phyloP scores from a whole-genome alignment of 2,329 filamentous ascomycete genomes.

The Rhynchosporium secalis region DNA sequence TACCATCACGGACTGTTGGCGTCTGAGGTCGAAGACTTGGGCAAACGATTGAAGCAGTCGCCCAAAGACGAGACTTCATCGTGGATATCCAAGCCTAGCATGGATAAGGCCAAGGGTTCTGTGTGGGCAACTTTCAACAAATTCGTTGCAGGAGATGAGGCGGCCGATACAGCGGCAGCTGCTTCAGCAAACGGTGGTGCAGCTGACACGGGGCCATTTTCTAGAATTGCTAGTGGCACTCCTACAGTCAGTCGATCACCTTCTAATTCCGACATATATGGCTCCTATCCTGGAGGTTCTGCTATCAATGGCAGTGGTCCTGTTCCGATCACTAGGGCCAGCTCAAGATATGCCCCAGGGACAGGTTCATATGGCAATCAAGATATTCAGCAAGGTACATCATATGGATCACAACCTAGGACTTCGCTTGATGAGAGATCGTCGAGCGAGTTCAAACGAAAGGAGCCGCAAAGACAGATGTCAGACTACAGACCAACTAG shows the following conservation, averaged over 20 bases:
- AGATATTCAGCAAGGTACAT: conserved; percentile 30
- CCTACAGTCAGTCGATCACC: conserved; percentile 74
- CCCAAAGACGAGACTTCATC: conserved; percentile 79
- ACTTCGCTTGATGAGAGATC: conserved; percentile 49
- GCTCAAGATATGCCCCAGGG: conserved; percentile 39
- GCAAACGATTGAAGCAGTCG: conserved; percentile 78
- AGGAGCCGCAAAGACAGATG: conserved; percentile 46
- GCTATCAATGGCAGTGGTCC: conserved; percentile 35
- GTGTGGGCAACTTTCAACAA: conserved; percentile 94
- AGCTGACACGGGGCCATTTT: conserved; percentile 74
- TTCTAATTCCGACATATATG: conserved; percentile 71
- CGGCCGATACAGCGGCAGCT: conserved; percentile 57
- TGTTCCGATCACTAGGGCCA: conserved; percentile 28
- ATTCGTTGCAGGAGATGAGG: conserved; percentile 91
- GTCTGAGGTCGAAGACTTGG: conserved; percentile 77
- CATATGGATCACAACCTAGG: conserved; percentile 40
- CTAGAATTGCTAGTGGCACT: conserved; percentile 73
- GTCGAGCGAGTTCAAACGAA: conserved; percentile 46
- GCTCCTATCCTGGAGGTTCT: conserved; percentile 40
- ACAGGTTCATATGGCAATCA: conserved; percentile 30
- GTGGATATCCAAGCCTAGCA: conserved; percentile 93
- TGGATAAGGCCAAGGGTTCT: conserved; percentile 91
- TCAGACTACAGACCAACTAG: conserved; percentile 42
- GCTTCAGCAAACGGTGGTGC: conserved; percentile 57
- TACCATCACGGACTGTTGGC: conserved; percentile 82